Evolutionary conservation across 2,329 filamentous ascomycete genomes (phyloP), one percentile per base, ranked within the genome.

Genomic region (Hypoxylon sp.): DNA sequence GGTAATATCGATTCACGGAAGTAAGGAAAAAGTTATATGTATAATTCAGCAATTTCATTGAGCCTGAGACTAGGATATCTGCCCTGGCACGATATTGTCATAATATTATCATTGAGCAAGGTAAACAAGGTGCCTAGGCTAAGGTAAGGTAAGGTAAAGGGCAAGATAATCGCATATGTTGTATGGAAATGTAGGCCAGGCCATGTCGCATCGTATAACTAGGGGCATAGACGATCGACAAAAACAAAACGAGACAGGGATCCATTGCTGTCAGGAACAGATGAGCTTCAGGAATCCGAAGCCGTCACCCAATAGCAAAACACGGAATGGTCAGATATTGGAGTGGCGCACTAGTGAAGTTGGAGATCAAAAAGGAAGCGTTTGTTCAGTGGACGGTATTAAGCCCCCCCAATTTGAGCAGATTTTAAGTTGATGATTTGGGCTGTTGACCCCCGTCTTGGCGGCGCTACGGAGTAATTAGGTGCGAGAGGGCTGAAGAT

Each of bases 1-100:
- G 59, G 57, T 67, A 66, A 69, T 59, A 63, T 73, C 67, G 66
- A 69, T 59, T 60, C 66, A 59, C 74, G 74, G 74, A 75, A 65
- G 67, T 44, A 72, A 67, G 51, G 51, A 47, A 69, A 55, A 62
- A 29, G 44, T 44, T 44, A 10, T 60, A 54, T 69, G 62, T 33
- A 51, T 17, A 35, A 51, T 54, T 60, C 11, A 44, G 35, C 37
- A 73, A 63, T n/a, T 54, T 39, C 13, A 71, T 73, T 67, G 64
- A 71, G 69, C 67, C 67, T 65, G 73, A 68, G 62, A 60, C 52
- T 54, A 63, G 62, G 59, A 63, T 60, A 62, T 47, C 54, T 44
- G 44, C 24, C 51, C 66, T n/a, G 26, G 46, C 31, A 60, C 52
- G 14, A 44, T 6, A 47, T 17, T 37, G 31, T 51, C 22, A 47